Evolutionary conservation across 2,329 filamentous ascomycete genomes (phyloP).

Genomic region (Aspergillus pseudotamarii): DNA sequence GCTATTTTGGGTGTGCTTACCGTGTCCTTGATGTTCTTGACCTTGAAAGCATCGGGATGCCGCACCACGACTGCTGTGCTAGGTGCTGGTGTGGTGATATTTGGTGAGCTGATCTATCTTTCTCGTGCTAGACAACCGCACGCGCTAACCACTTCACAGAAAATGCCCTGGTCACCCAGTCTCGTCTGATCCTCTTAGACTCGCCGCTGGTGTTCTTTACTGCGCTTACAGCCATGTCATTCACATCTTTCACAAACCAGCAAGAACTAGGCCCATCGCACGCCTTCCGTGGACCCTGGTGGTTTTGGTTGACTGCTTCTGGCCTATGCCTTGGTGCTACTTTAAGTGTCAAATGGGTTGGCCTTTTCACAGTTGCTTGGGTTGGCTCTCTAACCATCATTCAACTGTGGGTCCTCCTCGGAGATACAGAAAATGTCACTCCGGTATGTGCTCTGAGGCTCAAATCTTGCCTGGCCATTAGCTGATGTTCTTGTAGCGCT

Average conservation of each 20-base stretch:
- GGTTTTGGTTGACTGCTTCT: slow-evolving; percentile 93
- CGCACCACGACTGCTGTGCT: slow-evolving; percentile 81
- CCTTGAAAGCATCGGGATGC: slow-evolving; percentile 86
- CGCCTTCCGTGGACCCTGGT: slow-evolving; percentile 89
- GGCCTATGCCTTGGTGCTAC: slow-evolving; percentile 88
- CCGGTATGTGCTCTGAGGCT: slow-evolving; percentile 56
- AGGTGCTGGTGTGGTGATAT: slow-evolving; percentile 84
- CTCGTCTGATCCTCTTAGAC: slow-evolving; percentile 91
- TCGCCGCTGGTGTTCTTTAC: slow-evolving; percentile 93
- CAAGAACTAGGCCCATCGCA: slow-evolving; percentile 88
- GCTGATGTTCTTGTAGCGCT: slow-evolving; percentile 53
- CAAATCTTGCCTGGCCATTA: neutral
- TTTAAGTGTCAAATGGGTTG: slow-evolving; percentile 97
- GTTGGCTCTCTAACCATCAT: slow-evolving; percentile 86
- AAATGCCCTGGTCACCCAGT: slow-evolving; percentile 93
- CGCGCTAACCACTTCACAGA: slow-evolving; percentile 56
- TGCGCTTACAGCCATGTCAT: slow-evolving; percentile 85
- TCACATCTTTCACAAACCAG: slow-evolving; percentile 93
- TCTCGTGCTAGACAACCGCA: neutral
- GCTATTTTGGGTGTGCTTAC: slow-evolving; percentile 86
- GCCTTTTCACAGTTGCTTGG: slow-evolving; percentile 98
- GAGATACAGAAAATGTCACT: slow-evolving; percentile 83
- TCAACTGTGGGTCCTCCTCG: slow-evolving; percentile 93
- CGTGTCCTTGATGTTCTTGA: slow-evolving; percentile 91
- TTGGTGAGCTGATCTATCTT: slow-evolving; percentile 60